phyloP scores from a whole-genome alignment of 2,329 filamentous ascomycete species.

The Colletotrichum endophyticum region DNA sequence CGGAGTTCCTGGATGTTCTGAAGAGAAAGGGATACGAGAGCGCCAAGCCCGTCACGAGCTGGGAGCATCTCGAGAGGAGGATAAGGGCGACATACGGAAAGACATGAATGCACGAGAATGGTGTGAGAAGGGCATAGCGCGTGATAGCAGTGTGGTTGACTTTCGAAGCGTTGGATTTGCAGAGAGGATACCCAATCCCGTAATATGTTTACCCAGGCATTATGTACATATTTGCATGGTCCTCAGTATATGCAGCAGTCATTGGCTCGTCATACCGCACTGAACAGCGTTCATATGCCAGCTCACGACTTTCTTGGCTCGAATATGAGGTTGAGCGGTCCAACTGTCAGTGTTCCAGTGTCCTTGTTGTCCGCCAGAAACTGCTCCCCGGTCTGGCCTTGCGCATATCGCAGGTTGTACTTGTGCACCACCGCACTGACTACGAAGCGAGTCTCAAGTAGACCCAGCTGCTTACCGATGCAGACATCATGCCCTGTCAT shows the following conservation, averaged over 20 bases:
- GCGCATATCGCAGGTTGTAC: constrained; percentile 6
- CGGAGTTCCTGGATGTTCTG: constrained; percentile 17
- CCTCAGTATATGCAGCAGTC: background rate
- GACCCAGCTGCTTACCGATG: constrained; percentile 37
- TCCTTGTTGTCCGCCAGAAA: constrained; percentile 9
- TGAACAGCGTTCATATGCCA: background rate
- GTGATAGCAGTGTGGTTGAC: background rate
- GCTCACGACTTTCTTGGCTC: background rate
- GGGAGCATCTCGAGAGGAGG: constrained; percentile 13
- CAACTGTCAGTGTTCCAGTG: constrained; percentile 9
- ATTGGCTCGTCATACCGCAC: background rate
- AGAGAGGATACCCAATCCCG: background rate
- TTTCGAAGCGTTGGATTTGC: background rate
- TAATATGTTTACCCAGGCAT: background rate
- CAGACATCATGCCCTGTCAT: constrained; percentile 32
- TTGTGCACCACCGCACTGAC: constrained; percentile 8
- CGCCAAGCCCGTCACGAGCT: constrained; percentile 14
- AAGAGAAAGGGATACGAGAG: constrained; percentile 14
- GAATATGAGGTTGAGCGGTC: constrained; percentile 8
- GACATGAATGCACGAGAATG: background rate
- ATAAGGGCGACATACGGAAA: constrained; percentile 17
- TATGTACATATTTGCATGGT: background rate
- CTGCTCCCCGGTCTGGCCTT: background rate
- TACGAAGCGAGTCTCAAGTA: constrained; percentile 33
- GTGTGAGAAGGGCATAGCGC: background rate